Base-by-base conservation (phyloP, 495 filamentous ascomycete genomes). In the Penicillium maclennaniae region DNA sequence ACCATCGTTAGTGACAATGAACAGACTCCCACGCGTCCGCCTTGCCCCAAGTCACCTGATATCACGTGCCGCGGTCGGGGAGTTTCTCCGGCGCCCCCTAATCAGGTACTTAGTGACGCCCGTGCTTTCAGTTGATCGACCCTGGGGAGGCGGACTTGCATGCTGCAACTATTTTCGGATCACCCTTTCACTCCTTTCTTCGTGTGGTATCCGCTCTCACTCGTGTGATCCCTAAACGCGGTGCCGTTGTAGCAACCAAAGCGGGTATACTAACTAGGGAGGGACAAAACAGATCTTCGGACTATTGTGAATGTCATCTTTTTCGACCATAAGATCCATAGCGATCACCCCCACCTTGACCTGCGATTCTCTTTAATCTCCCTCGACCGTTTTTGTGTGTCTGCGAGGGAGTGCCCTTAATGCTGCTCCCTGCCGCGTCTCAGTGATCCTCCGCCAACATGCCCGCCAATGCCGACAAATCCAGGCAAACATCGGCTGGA, bases 401-500 rank as follows among this genome's bases (percentile, higher is more conserved):
- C 41, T 52, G 46, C 36, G 47, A 59, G 59, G 54, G 53, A 49
- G 59, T 56, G 48, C 61, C 58, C 63, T 71, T 68, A 67, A 77
- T 77, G 74, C 69, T 73, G 68, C 64, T 62, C 66, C 58, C 47
- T 70, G 65, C 59, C 58, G 66, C 57, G 61, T 59, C 60, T 56
- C 58, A 70, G 60, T 64, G 63, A 70, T 63, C 26, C 59, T 60
- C 49, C 67, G 69, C 65, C 66, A 74, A 71, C 51, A 81, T 81
- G 77, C 76, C 78, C 63, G 60, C 72, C 59, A 74, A 71, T 56
- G 76, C 83, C 73, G 85, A 90, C 74, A 92, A 92, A 74, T 79
- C 85, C 51, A 82, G 89, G 67, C 87, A 91, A 75, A 88, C 87
- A 45, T 91, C 89, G 47, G 83, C 83, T 60, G 86, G 87, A 56